Evolutionary conservation across 1,284 basidiomycete species (phyloP), one percentile per base, ranked within the genome.

Genomic region (Tausonia pullulans): DNA sequence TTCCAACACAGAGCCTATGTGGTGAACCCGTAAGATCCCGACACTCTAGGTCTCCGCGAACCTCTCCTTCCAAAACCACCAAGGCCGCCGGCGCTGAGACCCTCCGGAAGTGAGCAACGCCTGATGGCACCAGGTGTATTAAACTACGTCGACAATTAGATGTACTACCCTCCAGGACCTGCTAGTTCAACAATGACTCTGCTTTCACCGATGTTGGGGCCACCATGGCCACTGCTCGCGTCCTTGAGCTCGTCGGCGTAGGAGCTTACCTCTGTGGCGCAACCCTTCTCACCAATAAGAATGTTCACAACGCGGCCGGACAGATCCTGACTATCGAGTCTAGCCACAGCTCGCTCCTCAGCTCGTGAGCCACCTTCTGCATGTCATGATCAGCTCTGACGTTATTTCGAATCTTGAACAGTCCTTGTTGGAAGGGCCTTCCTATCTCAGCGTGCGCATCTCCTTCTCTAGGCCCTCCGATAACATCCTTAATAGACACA

Each of bases 301-400:
- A 78, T 40, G 70, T 90, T 64, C 77, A 88, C 62, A 80, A 81
- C 59, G 80, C 82, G 27, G 87, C 87, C 43, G 87, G 79, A 5
- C 82, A 83, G 44, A 90, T 90, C 73, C 71, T 87, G 72, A 86
- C 88, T 13, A 79, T 88, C 59, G 88, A 91, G 73, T 85, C 87
- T 16, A 84, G 88, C 61, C 87, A 88, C 70, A 70, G 41, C 27
- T 53, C 50, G 14, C 10, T 43, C 13, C 45, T 50, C 49, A 62
- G n/a, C 45, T 6, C 46, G 7, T 27, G 27, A 27, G 27, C 27
- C 27, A 27, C 27, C 57, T 13, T 43, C 11, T 58, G 6, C 16
- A 44, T 58, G 27, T 1, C 6, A 16, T 39, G 43, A 8, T 39
- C 53, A 55, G 53, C 57, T 41, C 59, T 50, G 43, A 27, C 27